Conservation (phyloP, 1,139 yeast species). For the Scheffersomyces lignicola region DNA sequence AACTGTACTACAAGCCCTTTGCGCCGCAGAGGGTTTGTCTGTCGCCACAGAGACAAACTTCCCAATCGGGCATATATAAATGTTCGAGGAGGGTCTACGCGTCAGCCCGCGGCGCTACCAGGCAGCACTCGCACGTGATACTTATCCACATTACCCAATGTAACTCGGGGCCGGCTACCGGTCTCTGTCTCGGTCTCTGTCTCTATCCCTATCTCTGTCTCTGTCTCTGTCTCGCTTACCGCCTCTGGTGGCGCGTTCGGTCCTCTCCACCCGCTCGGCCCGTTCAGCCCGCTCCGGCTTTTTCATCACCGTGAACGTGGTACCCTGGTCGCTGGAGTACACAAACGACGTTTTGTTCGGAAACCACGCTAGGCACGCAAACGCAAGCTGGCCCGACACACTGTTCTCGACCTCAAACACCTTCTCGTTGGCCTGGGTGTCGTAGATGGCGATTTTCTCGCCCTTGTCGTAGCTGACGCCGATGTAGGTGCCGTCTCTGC, state of each 20-base stretch:
- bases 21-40: no score
- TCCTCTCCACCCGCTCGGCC: not conserved
- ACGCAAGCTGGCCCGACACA: conserved; percentile 32
- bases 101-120: no score
- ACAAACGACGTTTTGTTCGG: conserved; percentile 39
- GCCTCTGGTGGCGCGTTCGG: no score
- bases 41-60: not conserved
- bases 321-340: conserved; percentile 37
- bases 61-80: not conserved
- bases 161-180: no score
- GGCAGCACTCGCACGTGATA: no score
- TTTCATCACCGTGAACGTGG: conserved; percentile 24
- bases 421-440: conserved; percentile 28
- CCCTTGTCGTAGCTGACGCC: conserved; percentile 48
- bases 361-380: conserved; percentile 40
- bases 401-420: conserved; percentile 40
- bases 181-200: no score
- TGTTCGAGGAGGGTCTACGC: not conserved
- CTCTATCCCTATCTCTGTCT: not conserved
- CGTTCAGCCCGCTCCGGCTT: conserved; percentile 13
- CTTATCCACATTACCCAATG: no score
- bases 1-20: no score
- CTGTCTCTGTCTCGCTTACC: conserved; percentile 1
- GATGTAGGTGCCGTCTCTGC: conserved; percentile 46
- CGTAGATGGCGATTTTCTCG: conserved; percentile 39